Evolutionary conservation across 108 stramenopile species (phyloP).

Genomic region (Ochromonas danica): DNA sequence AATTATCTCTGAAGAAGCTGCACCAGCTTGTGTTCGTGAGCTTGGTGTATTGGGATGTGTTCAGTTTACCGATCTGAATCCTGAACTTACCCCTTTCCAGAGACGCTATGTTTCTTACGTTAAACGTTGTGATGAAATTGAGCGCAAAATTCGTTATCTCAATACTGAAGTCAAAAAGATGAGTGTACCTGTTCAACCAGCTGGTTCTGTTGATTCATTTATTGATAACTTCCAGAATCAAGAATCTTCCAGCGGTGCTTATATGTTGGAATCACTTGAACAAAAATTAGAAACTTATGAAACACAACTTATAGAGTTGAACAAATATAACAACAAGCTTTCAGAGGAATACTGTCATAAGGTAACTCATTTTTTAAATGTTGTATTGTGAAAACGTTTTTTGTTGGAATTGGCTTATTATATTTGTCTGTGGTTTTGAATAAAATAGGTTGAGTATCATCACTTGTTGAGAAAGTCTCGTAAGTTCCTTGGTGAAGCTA

Average conservation of each 20-base stretch:
- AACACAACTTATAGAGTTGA: conserved; percentile 82
- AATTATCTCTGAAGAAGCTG: conserved; percentile 93
- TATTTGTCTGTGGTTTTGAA: not conserved
- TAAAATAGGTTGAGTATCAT: conserved; percentile 50
- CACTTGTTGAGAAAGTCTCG: conserved; percentile 90
- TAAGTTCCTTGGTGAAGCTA: conserved; percentile 56
- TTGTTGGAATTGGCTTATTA: not conserved
- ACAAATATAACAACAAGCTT: conserved; percentile 84
- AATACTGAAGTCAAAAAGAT: conserved; percentile 80
- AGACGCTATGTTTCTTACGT: conserved; percentile 93
- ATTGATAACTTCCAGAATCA: conserved; percentile 58
- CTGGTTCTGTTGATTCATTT: conserved; percentile 52
- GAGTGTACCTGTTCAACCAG: conserved; percentile 61
- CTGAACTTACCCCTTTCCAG: conserved; percentile 95
- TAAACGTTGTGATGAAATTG: conserved; percentile 94
- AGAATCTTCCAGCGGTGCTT: conserved; percentile 7
- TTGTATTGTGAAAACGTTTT: conserved; percentile 39
- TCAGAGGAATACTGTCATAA: conserved; percentile 95
- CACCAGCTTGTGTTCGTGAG: conserved; percentile 84
- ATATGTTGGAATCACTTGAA: conserved; percentile 67
- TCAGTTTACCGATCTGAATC: conserved; percentile 94
- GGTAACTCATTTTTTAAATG: no score
- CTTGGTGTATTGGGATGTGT: conserved; percentile 85
- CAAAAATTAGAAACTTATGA: conserved; percentile 84
- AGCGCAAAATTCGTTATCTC: conserved; percentile 93